Percentiles rank a stretch among this genome's conserved stretches.
These are phyloP conservation scores for Alnus glutinosa DNA, from an alignment of 306 rosid genomes.

Conservation along the genomic window DNA sequence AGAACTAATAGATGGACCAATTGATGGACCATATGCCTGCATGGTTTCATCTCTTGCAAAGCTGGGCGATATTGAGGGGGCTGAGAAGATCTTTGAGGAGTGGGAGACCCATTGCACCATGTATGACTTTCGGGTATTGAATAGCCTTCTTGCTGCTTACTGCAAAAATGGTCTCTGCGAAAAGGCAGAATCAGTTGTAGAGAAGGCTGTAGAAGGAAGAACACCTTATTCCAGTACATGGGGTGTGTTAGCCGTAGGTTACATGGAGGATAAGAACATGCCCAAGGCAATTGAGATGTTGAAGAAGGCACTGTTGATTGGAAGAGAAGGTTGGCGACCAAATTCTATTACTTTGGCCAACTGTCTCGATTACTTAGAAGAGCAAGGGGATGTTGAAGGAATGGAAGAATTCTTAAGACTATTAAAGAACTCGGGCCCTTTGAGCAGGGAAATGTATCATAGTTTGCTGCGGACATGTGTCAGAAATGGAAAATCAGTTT, in stretches of 20 bases:
- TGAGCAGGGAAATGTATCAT: too few relatives aligned
- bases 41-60: slow-evolving; percentile 12
- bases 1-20: too few relatives aligned
- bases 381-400: slow-evolving; percentile 22
- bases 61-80: slow-evolving; percentile 62
- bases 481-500: too few relatives aligned
- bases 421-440: too few relatives aligned
- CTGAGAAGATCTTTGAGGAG: slow-evolving; percentile 59
- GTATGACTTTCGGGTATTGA: slow-evolving; percentile 45
- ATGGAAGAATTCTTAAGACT: too few relatives aligned
- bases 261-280: too few relatives aligned
- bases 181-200: slow-evolving; percentile 57
- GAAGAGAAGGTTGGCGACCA: slow-evolving; percentile 30
- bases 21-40: slow-evolving; percentile 5
- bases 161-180: slow-evolving; percentile 52
- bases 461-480: too few relatives aligned
- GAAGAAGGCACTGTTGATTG: slow-evolving; percentile 43
- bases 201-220: slow-evolving; percentile 1
- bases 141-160: slow-evolving; percentile 28
- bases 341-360: not conserved
- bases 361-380: slow-evolving; percentile 61
- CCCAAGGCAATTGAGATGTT: slow-evolving; percentile 23
- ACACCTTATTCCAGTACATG: too few relatives aligned
- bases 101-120: slow-evolving; percentile 41
- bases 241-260: slow-evolving; percentile 7